These are phyloP conservation scores for Diaporthe velutina DNA, from an alignment of 2,329 filamentous ascomycete species.

Conservation along the genomic window DNA sequence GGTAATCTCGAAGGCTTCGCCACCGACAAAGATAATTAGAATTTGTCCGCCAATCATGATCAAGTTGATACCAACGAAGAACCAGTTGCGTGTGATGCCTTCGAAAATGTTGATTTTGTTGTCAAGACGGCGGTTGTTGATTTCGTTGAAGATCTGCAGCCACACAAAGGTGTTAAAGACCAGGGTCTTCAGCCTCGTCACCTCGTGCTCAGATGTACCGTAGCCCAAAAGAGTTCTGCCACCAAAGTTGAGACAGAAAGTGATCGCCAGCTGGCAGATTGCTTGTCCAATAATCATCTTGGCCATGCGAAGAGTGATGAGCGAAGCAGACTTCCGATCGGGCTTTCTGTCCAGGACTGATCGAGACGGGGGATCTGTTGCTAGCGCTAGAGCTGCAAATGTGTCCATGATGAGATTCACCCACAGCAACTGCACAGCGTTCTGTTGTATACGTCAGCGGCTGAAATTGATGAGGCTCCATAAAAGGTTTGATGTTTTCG, in stretches of 20 bases:
- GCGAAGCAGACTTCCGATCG: conserved; percentile 77
- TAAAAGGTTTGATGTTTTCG: too few species aligned
- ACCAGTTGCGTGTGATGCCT: conserved; percentile 81
- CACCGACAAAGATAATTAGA: conserved; percentile 87
- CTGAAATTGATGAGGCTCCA: neutral
- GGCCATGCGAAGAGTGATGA: conserved; percentile 85
- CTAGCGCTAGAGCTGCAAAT: conserved; percentile 79
- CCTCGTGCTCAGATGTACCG: conserved; percentile 54
- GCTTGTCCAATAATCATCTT: conserved; percentile 91
- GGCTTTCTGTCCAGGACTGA: conserved; percentile 70
- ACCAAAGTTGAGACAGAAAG: conserved; percentile 77
- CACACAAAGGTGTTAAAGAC: conserved; percentile 89
- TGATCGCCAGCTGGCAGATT: conserved; percentile 79
- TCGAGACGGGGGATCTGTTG: conserved; percentile 53
- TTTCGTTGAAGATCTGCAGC: conserved; percentile 89
- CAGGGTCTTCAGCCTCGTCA: conserved; percentile 72
- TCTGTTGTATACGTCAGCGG: conserved; percentile 47
- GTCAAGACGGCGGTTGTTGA: conserved; percentile 88
- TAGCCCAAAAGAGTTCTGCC: conserved; percentile 72
- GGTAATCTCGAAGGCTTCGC: conserved; percentile 77
- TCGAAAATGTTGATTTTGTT: conserved; percentile 92
- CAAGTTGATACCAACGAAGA: conserved; percentile 84
- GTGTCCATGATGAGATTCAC: conserved; percentile 91
- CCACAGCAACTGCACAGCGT: conserved; percentile 85
- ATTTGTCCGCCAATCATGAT: conserved; percentile 88